Evolutionary conservation across 371 early-diverging fungal genomes (phyloP).

Genomic region (Syncephalastrum sp.): DNA sequence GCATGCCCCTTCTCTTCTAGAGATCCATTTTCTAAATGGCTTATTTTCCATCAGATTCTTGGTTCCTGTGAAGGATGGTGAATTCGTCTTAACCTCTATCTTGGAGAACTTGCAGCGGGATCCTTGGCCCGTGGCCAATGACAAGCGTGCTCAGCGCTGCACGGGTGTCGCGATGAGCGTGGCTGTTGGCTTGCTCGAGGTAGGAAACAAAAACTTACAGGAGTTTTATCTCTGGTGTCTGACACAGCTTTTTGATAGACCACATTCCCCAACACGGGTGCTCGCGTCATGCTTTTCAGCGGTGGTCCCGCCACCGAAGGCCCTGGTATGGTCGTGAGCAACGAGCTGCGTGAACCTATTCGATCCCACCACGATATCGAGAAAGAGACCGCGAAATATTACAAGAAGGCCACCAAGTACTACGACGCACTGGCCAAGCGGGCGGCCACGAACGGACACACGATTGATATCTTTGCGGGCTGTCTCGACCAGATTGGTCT

Average conservation of each 20-base stretch:
- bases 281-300: constrained; percentile 95
- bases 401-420: constrained; percentile 92
- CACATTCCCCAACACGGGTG: constrained; percentile 92
- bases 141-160: constrained; percentile 94
- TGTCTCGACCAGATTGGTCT: constrained; percentile 69
- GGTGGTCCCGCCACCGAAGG: constrained; percentile 99
- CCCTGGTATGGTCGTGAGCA: constrained; percentile 95
- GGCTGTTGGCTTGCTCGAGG: constrained; percentile 95
- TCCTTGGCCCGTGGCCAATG: constrained; percentile 98
- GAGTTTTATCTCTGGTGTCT: neutral
- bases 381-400: constrained; percentile 91
- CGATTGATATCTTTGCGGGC: constrained; percentile 55
- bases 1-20: neutral
- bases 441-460: constrained; percentile 65
- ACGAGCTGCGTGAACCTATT: constrained; percentile 93
- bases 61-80: constrained; percentile 90
- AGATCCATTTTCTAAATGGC: neutral
- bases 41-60: constrained; percentile 62
- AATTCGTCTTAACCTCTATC: constrained; percentile 91
- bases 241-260: constrained; percentile 36
- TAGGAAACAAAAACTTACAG: constrained; percentile 9
- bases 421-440: constrained; percentile 92
- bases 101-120: constrained; percentile 96
- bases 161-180: constrained; percentile 98
- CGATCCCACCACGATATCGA: constrained; percentile 98